These are phyloP conservation scores for Phytophthora multivora DNA, from an alignment of 352 stramenopile species.

Conservation along the genomic window DNA sequence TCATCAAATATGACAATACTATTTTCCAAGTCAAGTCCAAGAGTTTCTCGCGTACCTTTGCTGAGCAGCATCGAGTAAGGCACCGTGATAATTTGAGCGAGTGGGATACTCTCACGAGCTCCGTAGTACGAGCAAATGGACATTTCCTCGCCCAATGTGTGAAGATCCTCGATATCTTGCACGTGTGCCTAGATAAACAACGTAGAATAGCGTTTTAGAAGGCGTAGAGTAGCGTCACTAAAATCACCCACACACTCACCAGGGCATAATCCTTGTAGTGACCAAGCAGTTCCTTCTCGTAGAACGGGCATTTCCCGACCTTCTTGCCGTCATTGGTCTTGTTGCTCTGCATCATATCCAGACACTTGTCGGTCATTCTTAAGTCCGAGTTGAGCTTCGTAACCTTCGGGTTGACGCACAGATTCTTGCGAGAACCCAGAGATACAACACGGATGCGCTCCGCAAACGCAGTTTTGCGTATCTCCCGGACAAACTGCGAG, in stretches of 20 bases:
- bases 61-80: conserved; percentile 94
- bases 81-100: conserved; percentile 91
- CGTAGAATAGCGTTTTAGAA: conserved; percentile 3
- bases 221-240: too few species aligned
- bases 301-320: conserved; percentile 78
- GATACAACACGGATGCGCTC: conserved; percentile 77
- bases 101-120: conserved; percentile 82
- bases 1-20: conserved; percentile 98
- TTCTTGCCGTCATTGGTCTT: conserved; percentile 61
- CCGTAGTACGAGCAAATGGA: conserved; percentile 98
- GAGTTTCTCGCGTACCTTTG: conserved; percentile 87
- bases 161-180: conserved; percentile 97
- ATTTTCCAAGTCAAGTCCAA: conserved; percentile 86
- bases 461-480: conserved; percentile 80
- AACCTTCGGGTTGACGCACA: conserved; percentile 84
- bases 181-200: conserved; percentile 59
- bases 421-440: conserved; percentile 83
- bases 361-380: conserved; percentile 84
- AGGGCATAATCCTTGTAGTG: conserved; percentile 83
- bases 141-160: conserved; percentile 87
- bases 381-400: conserved; percentile 67
- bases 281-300: conserved; percentile 72
- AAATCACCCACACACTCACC: conserved; percentile 37
- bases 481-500: conserved; percentile 88
- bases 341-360: conserved; percentile 86